phyloP scores from a whole-genome alignment of 345 rosid species.

The Hypericum perforatum region DNA sequence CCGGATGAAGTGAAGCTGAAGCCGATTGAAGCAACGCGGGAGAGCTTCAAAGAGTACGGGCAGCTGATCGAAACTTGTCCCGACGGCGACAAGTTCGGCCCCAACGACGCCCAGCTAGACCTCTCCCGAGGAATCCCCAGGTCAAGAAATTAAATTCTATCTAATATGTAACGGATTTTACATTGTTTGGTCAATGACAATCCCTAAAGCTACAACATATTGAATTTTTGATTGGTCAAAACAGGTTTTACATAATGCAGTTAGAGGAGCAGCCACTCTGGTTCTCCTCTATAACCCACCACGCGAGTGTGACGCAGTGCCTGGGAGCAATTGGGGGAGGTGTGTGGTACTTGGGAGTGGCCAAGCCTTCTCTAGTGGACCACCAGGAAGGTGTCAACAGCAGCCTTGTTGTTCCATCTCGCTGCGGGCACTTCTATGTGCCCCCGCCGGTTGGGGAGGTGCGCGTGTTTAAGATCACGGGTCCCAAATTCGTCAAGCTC shows the following conservation, averaged over 20 bases:
- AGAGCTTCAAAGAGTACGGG: slow-evolving; percentile 58
- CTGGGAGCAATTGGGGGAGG: slow-evolving; percentile 70
- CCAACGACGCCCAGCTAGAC: slow-evolving; percentile 67
- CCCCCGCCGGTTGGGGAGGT: slow-evolving; percentile 59
- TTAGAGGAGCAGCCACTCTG: slow-evolving; percentile 31
- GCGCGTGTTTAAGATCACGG: slow-evolving; percentile 46
- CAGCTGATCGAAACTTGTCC: slow-evolving; percentile 52
- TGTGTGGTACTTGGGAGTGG: slow-evolving; percentile 76
- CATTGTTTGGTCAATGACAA: too few relatives aligned
- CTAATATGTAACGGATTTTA: neutral
- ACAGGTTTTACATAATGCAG: slow-evolving; percentile 60
- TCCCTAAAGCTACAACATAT: too few relatives aligned
- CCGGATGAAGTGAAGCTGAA: slow-evolving; percentile 43
- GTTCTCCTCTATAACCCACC: slow-evolving; percentile 59
- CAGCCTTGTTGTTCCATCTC: slow-evolving; percentile 20
- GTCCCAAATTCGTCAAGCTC: slow-evolving; percentile 64
- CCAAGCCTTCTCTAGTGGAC: slow-evolving; percentile 48
- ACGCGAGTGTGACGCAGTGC: slow-evolving; percentile 82
- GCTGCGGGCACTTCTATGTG: slow-evolving; percentile 52
- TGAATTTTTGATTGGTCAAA: too few relatives aligned
- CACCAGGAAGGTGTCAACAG: slow-evolving; percentile 10
- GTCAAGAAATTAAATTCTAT: slow-evolving; percentile 19
- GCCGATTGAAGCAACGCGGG: slow-evolving; percentile 57
- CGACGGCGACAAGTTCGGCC: slow-evolving; percentile 57
- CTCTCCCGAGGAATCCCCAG: slow-evolving; percentile 65